Conservation (phyloP, 805 yeast genomes). For the Ogataea trehalophila region DNA sequence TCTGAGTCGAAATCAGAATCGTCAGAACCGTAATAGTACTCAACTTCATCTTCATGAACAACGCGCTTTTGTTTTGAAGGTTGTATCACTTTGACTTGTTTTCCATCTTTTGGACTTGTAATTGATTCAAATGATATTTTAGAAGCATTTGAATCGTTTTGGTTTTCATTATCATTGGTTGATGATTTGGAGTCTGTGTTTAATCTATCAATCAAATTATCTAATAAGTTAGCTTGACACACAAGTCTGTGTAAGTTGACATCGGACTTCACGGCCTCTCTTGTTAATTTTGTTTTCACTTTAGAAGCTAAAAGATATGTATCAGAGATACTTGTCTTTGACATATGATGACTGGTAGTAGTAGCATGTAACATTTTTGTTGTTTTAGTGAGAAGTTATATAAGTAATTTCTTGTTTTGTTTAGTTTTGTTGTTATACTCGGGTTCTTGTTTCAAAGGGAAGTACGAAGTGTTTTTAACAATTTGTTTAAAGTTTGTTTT, state of each 20-base stretch:
- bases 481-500: no score
- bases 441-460: no score
- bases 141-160: slow-evolving; percentile 14
- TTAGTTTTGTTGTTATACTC: no score
- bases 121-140: slow-evolving; percentile 17
- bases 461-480: no score
- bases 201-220: slow-evolving; percentile 53
- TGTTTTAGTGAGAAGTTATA: background rate
- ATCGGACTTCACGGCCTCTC: slow-evolving; percentile 55
- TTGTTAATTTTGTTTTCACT: slow-evolving; percentile 59
- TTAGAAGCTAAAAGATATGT: slow-evolving; percentile 58
- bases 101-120: slow-evolving; percentile 4
- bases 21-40: slow-evolving; percentile 17
- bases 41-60: slow-evolving; percentile 1
- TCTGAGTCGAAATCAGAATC: slow-evolving; percentile 31
- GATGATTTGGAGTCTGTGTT: slow-evolving; percentile 27
- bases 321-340: slow-evolving; percentile 31
- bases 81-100: slow-evolving; percentile 15
- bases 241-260: slow-evolving; percentile 55
- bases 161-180: slow-evolving; percentile 11
- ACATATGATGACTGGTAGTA: background rate
- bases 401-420: background rate
- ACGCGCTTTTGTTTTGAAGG: slow-evolving; percentile 12
- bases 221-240: slow-evolving; percentile 68
- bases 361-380: background rate